phyloP scores from a whole-genome alignment of 495 filamentous ascomycete genomes.

The Penicillium cosmopolitanum region DNA sequence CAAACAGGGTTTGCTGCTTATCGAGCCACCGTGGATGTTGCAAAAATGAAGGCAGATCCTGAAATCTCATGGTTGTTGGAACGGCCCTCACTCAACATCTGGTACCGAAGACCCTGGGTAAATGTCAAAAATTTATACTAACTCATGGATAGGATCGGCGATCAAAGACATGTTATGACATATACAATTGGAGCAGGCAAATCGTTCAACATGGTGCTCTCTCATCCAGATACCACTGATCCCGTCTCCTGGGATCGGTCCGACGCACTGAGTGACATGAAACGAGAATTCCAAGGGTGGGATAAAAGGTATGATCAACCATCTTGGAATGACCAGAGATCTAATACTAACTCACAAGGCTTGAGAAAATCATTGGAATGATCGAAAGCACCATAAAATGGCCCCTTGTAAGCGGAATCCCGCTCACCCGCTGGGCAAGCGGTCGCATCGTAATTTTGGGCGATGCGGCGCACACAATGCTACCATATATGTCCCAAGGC shows the following conservation, averaged over 20 bases:
- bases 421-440: slow-evolving; percentile 37
- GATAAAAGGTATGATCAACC: slow-evolving; percentile 33
- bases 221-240: slow-evolving; percentile 48
- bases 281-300: slow-evolving; percentile 44
- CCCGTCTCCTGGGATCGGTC: slow-evolving; percentile 41
- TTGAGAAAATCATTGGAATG: slow-evolving; percentile 42
- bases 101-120: slow-evolving; percentile 20
- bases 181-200: slow-evolving; percentile 53
- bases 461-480: slow-evolving; percentile 57
- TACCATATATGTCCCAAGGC: slow-evolving; percentile 53
- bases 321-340: neutral
- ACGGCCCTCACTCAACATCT: slow-evolving; percentile 45
- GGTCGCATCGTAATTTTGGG: slow-evolving; percentile 44
- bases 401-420: slow-evolving; percentile 38
- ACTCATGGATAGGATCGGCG: slow-evolving; percentile 30
- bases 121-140: neutral
- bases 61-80: slow-evolving; percentile 44
- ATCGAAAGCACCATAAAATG: slow-evolving; percentile 44
- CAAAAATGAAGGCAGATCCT: slow-evolving; percentile 40
- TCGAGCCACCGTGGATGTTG: slow-evolving; percentile 44
- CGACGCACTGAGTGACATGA: slow-evolving; percentile 41
- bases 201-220: slow-evolving; percentile 55
- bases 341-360: slow-evolving; percentile 19
- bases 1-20: slow-evolving; percentile 45
- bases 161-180: slow-evolving; percentile 49